Conservation (phyloP, 495 filamentous ascomycete genomes). For the Aspergillus ostianus region DNA sequence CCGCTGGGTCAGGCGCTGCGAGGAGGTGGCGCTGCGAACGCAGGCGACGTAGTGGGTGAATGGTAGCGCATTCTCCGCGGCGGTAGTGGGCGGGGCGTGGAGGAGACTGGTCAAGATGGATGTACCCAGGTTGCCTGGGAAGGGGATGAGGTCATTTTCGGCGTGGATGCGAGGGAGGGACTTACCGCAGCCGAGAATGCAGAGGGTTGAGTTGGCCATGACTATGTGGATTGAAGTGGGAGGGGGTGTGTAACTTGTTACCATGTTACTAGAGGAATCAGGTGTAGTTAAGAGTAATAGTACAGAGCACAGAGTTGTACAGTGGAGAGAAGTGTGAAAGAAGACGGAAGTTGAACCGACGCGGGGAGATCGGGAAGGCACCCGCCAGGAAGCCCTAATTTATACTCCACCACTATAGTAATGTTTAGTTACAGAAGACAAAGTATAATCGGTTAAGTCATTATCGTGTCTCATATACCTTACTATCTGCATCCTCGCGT, state of each 20-base stretch:
- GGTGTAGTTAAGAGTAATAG: no score
- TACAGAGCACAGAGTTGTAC: no score
- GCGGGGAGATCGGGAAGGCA: no score
- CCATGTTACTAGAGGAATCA: no score
- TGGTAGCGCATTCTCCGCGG: conserved; percentile 8
- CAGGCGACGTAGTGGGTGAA: conserved; percentile 34
- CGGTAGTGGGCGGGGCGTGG: conserved; percentile 5
- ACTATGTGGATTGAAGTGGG: conserved; percentile 8
- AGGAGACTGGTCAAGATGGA: conserved; percentile 37
- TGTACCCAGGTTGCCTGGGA: conserved; percentile 36
- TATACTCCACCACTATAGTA: no score
- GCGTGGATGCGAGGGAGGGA: neutral
- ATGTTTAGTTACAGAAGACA: no score
- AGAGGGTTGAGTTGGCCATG: conserved; percentile 21
- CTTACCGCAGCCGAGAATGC: conserved; percentile 40
- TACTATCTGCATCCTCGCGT: no score
- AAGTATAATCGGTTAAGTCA: no score
- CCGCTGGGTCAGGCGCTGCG: conserved; percentile 11
- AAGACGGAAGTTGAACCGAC: no score
- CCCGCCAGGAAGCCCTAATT: no score
- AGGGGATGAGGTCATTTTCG: neutral
- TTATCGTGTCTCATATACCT: no score
- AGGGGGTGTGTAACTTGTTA: neutral
- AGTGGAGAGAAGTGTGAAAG: no score
- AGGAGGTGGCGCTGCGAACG: conserved; percentile 28